Evolutionary conservation across 1,284 basidiomycete genomes (phyloP), one percentile per base, ranked within the genome.

Genomic region (Pulchroboletus neoregius): DNA sequence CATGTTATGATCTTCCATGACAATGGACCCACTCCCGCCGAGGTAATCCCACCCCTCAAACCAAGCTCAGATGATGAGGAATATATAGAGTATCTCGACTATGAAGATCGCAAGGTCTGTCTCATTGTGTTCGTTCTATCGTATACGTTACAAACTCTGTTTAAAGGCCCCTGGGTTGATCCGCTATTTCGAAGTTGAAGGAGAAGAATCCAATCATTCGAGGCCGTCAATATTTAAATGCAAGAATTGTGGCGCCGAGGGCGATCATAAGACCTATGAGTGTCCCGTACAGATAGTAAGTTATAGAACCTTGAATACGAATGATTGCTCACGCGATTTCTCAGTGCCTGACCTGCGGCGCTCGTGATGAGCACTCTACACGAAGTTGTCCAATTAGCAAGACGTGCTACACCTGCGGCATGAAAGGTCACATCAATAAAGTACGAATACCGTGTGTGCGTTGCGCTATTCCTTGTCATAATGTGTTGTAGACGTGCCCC

Each of bases 271-370:
- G 57, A 77, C 82, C 2, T 71, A 66, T 22, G 74, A 80, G 16
- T 89, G 86, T 62, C 71, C 76, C n/a, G 71, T 84, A 24, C 63
- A 78, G 49, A 84, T 89, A 56, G 86, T 89, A 52, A 60, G 82
- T 71, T 18, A 35, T 30, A 23, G 35, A 22, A 13, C 10, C 30
- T 51, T 40, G 23, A 44, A 35, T 39, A 7, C 15, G 28, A 28
- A 41, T 43, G 36, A 35, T 39, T 18, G 12, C 39, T 51, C 45
- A 50, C 41, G 11, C 31, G 34, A 34, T 36, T 36, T 38, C 15
- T 3, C 45, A 95, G 91, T 96, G 93, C 63, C 67, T 89, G 26
- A 91, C 87, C 9, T 96, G 93, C 59, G 93, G 93, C 43, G 88
- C 79, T 13, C 78, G 85, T 46, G 83, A 95, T 59, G 88, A 94